Evolutionary conservation across 768 basidiomycete genomes (phyloP), one percentile per base, ranked within the genome.

Genomic region (Termitomyces sp.): DNA sequence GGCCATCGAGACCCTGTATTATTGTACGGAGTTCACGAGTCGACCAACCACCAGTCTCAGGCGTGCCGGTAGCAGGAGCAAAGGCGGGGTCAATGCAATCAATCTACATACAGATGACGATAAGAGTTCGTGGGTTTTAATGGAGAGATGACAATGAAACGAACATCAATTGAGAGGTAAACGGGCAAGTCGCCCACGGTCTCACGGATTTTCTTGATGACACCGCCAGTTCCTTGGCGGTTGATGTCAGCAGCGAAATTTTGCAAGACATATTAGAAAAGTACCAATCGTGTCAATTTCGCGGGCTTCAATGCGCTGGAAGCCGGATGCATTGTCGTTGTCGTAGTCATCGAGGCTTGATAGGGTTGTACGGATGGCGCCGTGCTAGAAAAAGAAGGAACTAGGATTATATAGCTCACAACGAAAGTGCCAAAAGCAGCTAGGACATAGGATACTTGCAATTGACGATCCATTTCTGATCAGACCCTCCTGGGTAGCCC

Each of bases 1-100:
- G 75, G 14, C 90, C 89, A 54, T 86, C 85, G 14, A 93, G 71
- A 20, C 90, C 90, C 49, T 90, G 76, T 57, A 92, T 70, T 65
- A 92, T 88, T 7, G 85, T 83, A 50, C 88, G 84, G 52, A 92
- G 72, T 70, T 93, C 90, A 57, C 91, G 85, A 7, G 90, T 90
- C 4, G 89, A 87, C 90, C 89, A 92, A 10, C 83, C 90, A 0
- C 90, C 90, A 0, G 90, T 87, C 71, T 92, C 91, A 0, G 90
- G 91, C 0, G 91, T 92, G 4, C 90, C 90, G 0, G 90, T 90
- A 0, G 89, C 90, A 28, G 90, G 90, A 2, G 90, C 90, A 61
- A 90, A 88, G 16, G 84, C 85, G 20, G 90, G 90, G 70, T 92
- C 90, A 60, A 90, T 87, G 45, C 85, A 85, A 66, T 89, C 87